Conservation (phyloP, 2,329 filamentous ascomycete genomes). For the Pseudogymnoascus sp. region DNA sequence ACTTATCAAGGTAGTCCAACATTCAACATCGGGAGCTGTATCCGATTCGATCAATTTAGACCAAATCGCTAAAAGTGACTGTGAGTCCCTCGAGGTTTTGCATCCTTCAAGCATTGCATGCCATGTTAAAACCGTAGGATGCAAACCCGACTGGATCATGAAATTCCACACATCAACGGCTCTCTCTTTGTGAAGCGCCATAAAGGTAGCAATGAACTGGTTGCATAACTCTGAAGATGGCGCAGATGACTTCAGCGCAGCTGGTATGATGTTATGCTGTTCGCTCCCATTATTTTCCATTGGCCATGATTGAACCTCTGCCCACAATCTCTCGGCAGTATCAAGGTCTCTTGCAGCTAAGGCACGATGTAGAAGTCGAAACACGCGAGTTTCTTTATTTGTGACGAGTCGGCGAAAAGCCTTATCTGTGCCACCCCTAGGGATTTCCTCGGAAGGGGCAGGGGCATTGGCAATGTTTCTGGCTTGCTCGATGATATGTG, state of each 20-base stretch:
- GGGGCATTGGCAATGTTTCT: not conserved
- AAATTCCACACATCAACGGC: constrained; percentile 50
- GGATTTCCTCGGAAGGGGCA: not conserved
- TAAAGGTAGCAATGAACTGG: constrained; percentile 38
- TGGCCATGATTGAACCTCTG: constrained; percentile 19
- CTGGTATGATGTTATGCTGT: not conserved
- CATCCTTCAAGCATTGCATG: constrained; percentile 66
- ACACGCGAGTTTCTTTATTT: constrained; percentile 5
- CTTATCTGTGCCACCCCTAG: not conserved
- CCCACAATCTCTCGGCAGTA: constrained; percentile 21
- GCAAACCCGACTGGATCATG: constrained; percentile 44
- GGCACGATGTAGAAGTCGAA: constrained; percentile 17
- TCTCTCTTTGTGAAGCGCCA: constrained; percentile 33
- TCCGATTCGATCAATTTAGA: constrained; percentile 48
- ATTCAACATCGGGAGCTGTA: constrained; percentile 50
- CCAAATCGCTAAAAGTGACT: constrained; percentile 62
- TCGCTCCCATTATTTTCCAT: constrained; percentile 5
- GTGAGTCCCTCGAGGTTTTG: constrained; percentile 47
- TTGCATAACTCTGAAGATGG: constrained; percentile 31
- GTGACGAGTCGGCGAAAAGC: constrained; percentile 4
- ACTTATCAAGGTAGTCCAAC: constrained; percentile 65
- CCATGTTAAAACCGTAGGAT: constrained; percentile 59
- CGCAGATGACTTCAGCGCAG: constrained; percentile 7
- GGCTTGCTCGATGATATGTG: constrained; percentile 2
- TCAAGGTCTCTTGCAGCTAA: constrained; percentile 16